Evolutionary conservation across 805 yeast genomes (phyloP).

Genomic region (Kodamaea laetipori): DNA sequence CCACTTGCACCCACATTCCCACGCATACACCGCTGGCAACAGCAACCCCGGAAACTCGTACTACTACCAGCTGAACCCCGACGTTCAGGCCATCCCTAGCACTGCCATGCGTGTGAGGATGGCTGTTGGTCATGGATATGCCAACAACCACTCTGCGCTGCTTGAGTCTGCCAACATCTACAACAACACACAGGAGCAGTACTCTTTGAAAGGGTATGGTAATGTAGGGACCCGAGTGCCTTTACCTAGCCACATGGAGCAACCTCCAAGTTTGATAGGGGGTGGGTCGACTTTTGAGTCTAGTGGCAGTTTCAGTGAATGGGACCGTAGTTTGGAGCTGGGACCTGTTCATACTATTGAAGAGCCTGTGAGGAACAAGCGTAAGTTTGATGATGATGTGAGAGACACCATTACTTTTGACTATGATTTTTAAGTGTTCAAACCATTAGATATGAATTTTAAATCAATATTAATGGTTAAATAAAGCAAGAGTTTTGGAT

Average conservation of each 20-base stretch:
- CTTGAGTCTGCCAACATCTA: slow-evolving; percentile 11
- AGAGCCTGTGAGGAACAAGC: slow-evolving; percentile 27
- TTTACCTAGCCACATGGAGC: slow-evolving; percentile 41
- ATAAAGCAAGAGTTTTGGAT: too few species aligned
- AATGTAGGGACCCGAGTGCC: slow-evolving; percentile 34
- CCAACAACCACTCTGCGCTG: slow-evolving; percentile 15
- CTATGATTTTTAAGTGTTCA: slow-evolving; percentile 9
- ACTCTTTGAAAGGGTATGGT: slow-evolving; percentile 8
- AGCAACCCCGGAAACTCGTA: slow-evolving; percentile 14
- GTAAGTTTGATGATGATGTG: slow-evolving; percentile 29
- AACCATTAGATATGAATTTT: background rate
- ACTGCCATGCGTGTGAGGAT: slow-evolving; percentile 75
- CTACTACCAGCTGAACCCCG: slow-evolving; percentile 6
- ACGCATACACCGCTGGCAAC: slow-evolving; percentile 24
- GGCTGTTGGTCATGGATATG: slow-evolving; percentile 63
- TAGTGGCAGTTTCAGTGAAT: slow-evolving; percentile 44
- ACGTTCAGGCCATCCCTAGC: slow-evolving; percentile 5
- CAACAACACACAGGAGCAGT: slow-evolving; percentile 14
- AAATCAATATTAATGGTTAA: background rate
- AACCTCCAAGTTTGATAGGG: slow-evolving; percentile 48
- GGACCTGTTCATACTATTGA: slow-evolving; percentile 17
- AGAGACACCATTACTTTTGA: slow-evolving; percentile 7
- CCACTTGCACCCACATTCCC: slow-evolving; percentile 20
- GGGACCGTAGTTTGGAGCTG: slow-evolving; percentile 32
- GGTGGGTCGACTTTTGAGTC: slow-evolving; percentile 46